Evolutionary conservation across 257 asterid species (phyloP).

Genomic region (Euphrasia confusa): DNA sequence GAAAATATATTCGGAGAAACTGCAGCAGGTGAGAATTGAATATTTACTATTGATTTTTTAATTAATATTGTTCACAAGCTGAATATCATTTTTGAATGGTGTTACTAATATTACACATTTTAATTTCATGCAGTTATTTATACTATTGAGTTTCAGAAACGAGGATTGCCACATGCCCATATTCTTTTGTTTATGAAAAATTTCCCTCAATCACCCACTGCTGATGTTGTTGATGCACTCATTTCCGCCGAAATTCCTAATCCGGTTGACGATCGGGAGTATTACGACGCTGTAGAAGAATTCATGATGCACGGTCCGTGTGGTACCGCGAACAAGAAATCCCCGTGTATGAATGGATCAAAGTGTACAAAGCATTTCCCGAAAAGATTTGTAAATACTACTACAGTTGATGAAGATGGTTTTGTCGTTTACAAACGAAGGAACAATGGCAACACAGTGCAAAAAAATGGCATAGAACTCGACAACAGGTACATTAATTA

Average conservation of each 20-base stretch:
- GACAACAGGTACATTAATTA: not conserved
- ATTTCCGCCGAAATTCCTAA: slow-evolving; percentile 3
- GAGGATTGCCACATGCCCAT: slow-evolving; percentile 13
- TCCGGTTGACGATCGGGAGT: not conserved
- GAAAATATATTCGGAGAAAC: too few relatives aligned
- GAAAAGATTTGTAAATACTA: not conserved
- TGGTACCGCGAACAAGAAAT: not conserved
- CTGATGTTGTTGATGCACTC: not conserved
- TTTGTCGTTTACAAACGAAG: not conserved
- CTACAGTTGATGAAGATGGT: not conserved
- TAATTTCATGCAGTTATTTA: not conserved
- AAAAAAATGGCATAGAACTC: not conserved
- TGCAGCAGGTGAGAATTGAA: too few relatives aligned
- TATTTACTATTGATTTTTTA: too few relatives aligned
- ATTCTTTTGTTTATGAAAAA: not conserved
- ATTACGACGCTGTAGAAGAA: not conserved
- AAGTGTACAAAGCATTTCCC: not conserved
- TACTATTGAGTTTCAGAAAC: slow-evolving; percentile 11
- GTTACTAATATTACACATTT: not conserved
- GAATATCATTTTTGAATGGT: too few relatives aligned
- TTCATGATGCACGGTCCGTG: slow-evolving; percentile 16
- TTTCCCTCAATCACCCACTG: not conserved
- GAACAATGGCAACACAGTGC: not conserved
- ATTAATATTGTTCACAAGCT: too few relatives aligned
- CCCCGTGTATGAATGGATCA: not conserved